Base-by-base conservation (phyloP, 805 yeast species). In the Candida silvicultrix region DNA sequence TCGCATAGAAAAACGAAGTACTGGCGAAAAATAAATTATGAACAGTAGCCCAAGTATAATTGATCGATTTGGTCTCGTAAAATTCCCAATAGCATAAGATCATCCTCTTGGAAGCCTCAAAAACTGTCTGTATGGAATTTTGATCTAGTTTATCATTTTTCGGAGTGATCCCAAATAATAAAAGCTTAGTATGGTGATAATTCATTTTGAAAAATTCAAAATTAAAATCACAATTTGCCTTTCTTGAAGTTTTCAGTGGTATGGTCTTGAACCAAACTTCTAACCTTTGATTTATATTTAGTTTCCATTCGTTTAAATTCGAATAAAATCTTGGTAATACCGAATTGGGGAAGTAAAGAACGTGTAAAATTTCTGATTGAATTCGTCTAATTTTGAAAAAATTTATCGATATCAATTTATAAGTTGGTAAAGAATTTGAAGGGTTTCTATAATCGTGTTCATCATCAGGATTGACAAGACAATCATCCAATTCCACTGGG, bases 31-130 rank as follows among this genome's bases (percentile, higher is more conserved):
- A 88, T 45, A 88, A 68, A 59, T 88, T 89, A 62, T 89, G 95
- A 3, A 88, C 90, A 0, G 95, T 94, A 2, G 89, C 90, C 97
- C 97, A 89, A 0, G 96, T 87, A 63, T 86, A 89, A 62, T 88
- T 88, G 49, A 89, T 74, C 41, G 77, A 70, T 54, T 76, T 77
- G 25, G 71, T 71, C n/a, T 68, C 62, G 53, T 75, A 77, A 35
- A 89, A 65, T 43, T 75, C 76, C 42, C 74, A 67, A 60, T 86
- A 89, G 28, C 81, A 74, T 31, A 70, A 66, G 44, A 89, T 82
- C 32, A 88, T 75, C 39, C 82, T 83, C 53, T 75, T 76, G 1
- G 94, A 78, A 0, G 90, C 77, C 22, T 77, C 80, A 11, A 77
- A 73, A 12, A 88, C 78, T 38, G 74, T 71, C 34, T 70, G 54